These are phyloP conservation scores for Stenogyne calaminthoides DNA, from an alignment of 305 asterid genomes.

Conservation along the genomic window DNA sequence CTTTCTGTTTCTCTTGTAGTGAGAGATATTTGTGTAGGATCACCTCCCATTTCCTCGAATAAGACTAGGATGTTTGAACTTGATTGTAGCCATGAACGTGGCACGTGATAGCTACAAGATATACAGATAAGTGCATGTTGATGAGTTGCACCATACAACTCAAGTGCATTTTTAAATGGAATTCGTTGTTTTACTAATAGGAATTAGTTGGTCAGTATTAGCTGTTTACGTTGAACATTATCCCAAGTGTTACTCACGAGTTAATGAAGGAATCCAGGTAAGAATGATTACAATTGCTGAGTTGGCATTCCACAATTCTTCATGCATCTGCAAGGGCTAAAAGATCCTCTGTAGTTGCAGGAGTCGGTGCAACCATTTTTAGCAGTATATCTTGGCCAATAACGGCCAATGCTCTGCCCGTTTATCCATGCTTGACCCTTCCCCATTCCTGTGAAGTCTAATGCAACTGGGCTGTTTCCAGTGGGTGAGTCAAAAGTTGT, in stretches of 20 bases:
- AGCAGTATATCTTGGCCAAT: slow-evolving; percentile 71
- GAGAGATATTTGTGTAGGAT: slow-evolving; percentile 75
- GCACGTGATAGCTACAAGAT: slow-evolving; percentile 75
- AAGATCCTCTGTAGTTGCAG: slow-evolving; percentile 76
- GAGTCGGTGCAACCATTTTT: slow-evolving; percentile 55
- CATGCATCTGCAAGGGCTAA: slow-evolving; percentile 57
- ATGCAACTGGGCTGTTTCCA: slow-evolving; percentile 67
- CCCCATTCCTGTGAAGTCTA: slow-evolving; percentile 79
- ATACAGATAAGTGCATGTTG: background rate
- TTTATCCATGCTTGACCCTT: slow-evolving; percentile 97
- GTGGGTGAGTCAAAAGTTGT: slow-evolving; percentile 67
- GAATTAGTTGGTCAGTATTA: no score
- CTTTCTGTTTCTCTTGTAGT: slow-evolving; percentile 58
- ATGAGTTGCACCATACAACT: background rate
- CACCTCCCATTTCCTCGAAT: slow-evolving; percentile 96
- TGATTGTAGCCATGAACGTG: slow-evolving; percentile 85
- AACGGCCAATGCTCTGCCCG: slow-evolving; percentile 92
- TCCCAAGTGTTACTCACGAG: no score
- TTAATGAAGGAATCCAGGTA: slow-evolving; percentile 28
- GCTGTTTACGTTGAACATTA: no score
- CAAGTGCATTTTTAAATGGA: no score
- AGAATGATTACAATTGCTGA: slow-evolving; percentile 64
- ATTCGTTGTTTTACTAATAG: no score
- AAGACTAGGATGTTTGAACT: slow-evolving; percentile 70
- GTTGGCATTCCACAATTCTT: slow-evolving; percentile 81